These are phyloP conservation scores for Chalara sp. DNA, from an alignment of 2,329 filamentous ascomycete species.

Conservation along the genomic window DNA sequence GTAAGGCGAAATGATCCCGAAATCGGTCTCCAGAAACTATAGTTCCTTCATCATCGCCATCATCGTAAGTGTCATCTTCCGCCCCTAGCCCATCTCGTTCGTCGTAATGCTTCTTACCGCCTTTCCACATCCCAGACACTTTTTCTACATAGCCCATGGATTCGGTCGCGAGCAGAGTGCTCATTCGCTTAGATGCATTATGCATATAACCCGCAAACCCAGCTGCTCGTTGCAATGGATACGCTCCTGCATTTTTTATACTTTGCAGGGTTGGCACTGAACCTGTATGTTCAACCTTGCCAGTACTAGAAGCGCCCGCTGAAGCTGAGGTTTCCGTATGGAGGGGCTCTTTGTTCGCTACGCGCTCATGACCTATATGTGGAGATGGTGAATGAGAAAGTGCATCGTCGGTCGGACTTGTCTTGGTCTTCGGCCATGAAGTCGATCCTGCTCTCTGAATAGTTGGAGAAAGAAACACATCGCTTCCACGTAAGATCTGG, in stretches of 20 bases:
- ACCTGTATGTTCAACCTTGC: conserved; percentile 27
- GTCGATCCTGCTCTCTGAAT: conserved; percentile 39
- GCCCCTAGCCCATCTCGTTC: conserved; percentile 45
- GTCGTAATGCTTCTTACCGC: conserved; percentile 82
- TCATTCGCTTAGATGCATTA: conserved; percentile 73
- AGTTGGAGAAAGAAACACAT: conserved; percentile 79
- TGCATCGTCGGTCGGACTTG: conserved; percentile 6
- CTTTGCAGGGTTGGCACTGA: conserved; percentile 50
- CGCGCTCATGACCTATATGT: not conserved
- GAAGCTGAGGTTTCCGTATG: conserved; percentile 20
- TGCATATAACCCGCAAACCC: conserved; percentile 79
- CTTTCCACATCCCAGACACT: conserved; percentile 95
- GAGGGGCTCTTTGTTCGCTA: conserved; percentile 7
- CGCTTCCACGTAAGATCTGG: conserved; percentile 80
- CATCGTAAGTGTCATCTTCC: conserved; percentile 47
- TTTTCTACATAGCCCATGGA: conserved; percentile 97
- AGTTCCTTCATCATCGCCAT: conserved; percentile 56
- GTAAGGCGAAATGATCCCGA: conserved; percentile 83
- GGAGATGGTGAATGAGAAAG: conserved; percentile 16
- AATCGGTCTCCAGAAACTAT: conserved; percentile 73
- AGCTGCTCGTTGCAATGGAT: conserved; percentile 77
- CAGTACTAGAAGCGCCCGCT: conserved; percentile 13
- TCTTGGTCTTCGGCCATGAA: not conserved
- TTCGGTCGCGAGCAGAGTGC: conserved; percentile 74
- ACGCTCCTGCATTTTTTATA: conserved; percentile 56